Base-by-base conservation (phyloP, 192 early-diverging fungal species). In the Diversispora eburnea region DNA sequence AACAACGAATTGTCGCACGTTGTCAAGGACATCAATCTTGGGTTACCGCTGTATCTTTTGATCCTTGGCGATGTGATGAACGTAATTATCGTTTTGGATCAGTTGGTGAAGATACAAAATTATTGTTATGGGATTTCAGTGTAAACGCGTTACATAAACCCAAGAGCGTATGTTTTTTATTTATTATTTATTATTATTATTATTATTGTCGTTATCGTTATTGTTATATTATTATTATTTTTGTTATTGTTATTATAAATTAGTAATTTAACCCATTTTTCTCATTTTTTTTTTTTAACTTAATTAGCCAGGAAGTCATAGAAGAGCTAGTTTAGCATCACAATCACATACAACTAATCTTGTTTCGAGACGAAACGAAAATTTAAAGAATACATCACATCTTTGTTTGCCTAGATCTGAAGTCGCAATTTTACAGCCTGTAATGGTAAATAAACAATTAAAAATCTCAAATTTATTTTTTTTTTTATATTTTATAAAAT, bases 91-190 rank as follows among this genome's bases (percentile, higher is more conserved):
- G 94, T 33, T 91, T 99, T 77, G 91, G 88, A 58, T 94, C 92
- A 72, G 91, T 96, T 22, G 95, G 92, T 19, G 95, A 99, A 55
- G 95, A 97, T 77, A 87, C 91, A 7, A 85, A 87, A 67, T 72
- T 99, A 2, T 77, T 92, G n/a, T 76, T 99, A 8, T 97, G 97
- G 95, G 97, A 99, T 77, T 97, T 99, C 77, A 91, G 91, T 56
- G 83, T 93, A 12, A 77, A 84, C 9, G 85, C 89, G 0, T 77
- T 97, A 41, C 91, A 91, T 70, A 84, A 90, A 10, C 94, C 95
- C 5, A 89, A 90, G 70, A 79, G 80, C 56, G 84, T 85, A 85
- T 77, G 84, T 76, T 25, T n/a, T 55, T 17, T 57, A 57, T 15
- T 65, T 43, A 9, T 55, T 76, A 17, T 10, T 47, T 12, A 33